phyloP scores from a whole-genome alignment of 2,329 filamentous ascomycete genomes.

The Fusarium chlamydosporum region DNA sequence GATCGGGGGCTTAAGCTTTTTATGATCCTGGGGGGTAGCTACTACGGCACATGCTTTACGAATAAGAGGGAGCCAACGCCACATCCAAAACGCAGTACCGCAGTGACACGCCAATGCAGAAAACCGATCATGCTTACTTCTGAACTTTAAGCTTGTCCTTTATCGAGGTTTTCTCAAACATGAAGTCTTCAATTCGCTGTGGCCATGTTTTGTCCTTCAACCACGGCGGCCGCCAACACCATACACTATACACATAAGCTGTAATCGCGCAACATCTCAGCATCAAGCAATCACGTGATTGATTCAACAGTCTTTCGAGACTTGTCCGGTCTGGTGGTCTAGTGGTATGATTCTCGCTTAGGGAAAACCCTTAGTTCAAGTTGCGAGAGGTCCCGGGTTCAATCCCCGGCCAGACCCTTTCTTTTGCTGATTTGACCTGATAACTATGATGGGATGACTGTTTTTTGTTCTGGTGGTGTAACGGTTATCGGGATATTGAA shows the following conservation, averaged over 20 bases:
- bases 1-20: too few relatives aligned
- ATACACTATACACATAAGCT: rapidly evolving
- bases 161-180: too few relatives aligned
- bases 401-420: slow-evolving; percentile 61
- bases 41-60: too few relatives aligned
- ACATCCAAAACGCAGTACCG: too few relatives aligned
- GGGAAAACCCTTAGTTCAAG: slow-evolving; percentile 61
- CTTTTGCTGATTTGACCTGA: neutral
- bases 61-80: slow-evolving; percentile 5
- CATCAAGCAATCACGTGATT: slow-evolving; percentile 28
- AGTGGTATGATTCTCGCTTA: slow-evolving; percentile 81
- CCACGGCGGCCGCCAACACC: neutral
- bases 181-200: too few relatives aligned
- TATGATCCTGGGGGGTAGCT: too few relatives aligned
- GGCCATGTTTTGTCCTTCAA: too few relatives aligned
- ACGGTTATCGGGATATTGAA: neutral
- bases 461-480: slow-evolving; percentile 5
- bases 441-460: neutral
- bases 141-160: too few relatives aligned
- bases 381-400: slow-evolving; percentile 64
- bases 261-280: rapidly evolving
- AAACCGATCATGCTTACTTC: too few relatives aligned
- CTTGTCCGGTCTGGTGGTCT: slow-evolving; percentile 67
- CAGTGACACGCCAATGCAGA: too few relatives aligned
- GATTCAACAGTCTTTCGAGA: slow-evolving; percentile 48